Evolutionary conservation across 2,329 filamentous ascomycete species (phyloP).

Genomic region (Alternaria rosae): DNA sequence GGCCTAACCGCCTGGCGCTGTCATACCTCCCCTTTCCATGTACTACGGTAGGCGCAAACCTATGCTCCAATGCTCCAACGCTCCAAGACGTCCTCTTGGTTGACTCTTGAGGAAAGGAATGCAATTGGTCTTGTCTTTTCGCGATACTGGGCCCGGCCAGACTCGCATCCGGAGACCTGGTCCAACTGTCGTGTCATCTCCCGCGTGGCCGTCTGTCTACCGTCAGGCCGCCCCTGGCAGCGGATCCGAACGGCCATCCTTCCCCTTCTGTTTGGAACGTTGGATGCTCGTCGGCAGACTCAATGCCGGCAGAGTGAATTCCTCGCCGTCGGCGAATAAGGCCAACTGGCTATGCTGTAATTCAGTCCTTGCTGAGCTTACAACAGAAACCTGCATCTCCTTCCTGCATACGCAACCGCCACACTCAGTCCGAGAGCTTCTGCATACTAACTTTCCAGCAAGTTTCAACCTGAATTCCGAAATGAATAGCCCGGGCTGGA

Average conservation of each 20-base stretch:
- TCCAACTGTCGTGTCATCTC: slow-evolving; percentile 16
- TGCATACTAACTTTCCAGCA: neutral
- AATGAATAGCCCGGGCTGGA: neutral
- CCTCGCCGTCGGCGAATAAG: neutral
- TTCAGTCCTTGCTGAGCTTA: neutral
- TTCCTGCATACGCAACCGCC: neutral
- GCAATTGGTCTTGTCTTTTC: slow-evolving; percentile 6
- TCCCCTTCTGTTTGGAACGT: slow-evolving; percentile 8
- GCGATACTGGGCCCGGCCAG: neutral
- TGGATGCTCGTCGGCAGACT: neutral
- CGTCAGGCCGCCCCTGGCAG: slow-evolving; percentile 7
- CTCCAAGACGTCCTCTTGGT: neutral
- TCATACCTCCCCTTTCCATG: slow-evolving; percentile 22
- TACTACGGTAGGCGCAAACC: slow-evolving; percentile 8
- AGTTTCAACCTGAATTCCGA: neutral
- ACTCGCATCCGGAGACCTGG: slow-evolving; percentile 17
- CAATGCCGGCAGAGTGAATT: neutral
- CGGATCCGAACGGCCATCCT: slow-evolving; percentile 1
- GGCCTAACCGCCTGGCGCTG: slow-evolving; percentile 29
- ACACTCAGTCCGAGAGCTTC: neutral
- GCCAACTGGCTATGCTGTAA: neutral
- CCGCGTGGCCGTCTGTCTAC: slow-evolving; percentile 17
- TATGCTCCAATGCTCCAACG: neutral
- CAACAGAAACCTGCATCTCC: neutral
- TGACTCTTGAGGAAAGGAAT: neutral